Evolutionary conservation across 1,284 basidiomycete genomes (phyloP).

Genomic region (Austroboletus niveus): DNA sequence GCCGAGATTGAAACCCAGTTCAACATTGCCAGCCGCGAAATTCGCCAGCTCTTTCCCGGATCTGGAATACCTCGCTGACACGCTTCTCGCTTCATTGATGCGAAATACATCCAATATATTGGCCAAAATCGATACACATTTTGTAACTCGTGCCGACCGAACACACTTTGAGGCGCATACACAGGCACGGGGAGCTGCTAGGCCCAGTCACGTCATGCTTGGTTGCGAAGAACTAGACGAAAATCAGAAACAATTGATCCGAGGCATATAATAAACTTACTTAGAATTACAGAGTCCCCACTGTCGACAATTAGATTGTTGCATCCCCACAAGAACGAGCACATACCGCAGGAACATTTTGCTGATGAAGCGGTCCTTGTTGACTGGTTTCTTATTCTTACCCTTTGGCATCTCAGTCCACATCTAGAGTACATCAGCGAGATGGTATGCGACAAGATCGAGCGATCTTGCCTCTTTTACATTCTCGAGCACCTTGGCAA

Average conservation of each 20-base stretch:
- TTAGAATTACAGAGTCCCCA: slow-evolving; percentile 93
- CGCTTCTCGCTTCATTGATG: too few relatives aligned
- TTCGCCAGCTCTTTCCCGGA: slow-evolving; percentile 45
- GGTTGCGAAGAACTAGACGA: slow-evolving; percentile 77
- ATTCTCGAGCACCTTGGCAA: slow-evolving; percentile 82
- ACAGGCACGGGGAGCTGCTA: not conserved
- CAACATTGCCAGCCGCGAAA: slow-evolving; percentile 49
- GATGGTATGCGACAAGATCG: not conserved
- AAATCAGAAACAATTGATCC: slow-evolving; percentile 15
- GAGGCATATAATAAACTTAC: slow-evolving; percentile 49
- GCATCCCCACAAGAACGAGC: slow-evolving; percentile 5
- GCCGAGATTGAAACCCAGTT: slow-evolving; percentile 49
- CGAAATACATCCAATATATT: too few relatives aligned
- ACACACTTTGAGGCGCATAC: not conserved
- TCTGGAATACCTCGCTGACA: too few relatives aligned
- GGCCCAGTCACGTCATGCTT: slow-evolving; percentile 47
- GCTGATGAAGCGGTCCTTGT: slow-evolving; percentile 99
- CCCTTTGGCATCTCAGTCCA: slow-evolving; percentile 99
- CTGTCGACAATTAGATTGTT: slow-evolving; percentile 39
- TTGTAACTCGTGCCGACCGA: not conserved
- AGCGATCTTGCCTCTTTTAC: slow-evolving; percentile 82
- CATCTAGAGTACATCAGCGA: slow-evolving; percentile 60
- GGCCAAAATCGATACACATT: too few relatives aligned
- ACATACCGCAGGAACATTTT: slow-evolving; percentile 90
- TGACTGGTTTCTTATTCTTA: slow-evolving; percentile 97